Percentiles rank a stretch among this genome's conserved stretches.
phyloP scores from a whole-genome alignment of 2,329 filamentous ascomycete genomes.

The Penicillium digitatum region DNA sequence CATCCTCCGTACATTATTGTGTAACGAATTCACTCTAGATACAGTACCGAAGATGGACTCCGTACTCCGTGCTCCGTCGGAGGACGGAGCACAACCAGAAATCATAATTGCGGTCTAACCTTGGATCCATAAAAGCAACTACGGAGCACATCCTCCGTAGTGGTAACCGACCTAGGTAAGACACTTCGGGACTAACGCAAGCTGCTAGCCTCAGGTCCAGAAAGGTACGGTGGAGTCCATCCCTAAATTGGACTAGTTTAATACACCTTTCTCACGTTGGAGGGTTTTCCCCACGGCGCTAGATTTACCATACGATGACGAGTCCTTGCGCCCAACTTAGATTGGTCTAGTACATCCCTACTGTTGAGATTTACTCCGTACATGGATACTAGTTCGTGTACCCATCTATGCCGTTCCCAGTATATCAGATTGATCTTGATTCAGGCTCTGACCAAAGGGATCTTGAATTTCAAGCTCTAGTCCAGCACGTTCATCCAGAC shows the following conservation, averaged over 20 bases:
- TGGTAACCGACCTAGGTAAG: not conserved
- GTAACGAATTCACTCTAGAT: too few relatives aligned
- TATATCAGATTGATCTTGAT: not conserved
- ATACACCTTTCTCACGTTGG: slow-evolving; percentile 1
- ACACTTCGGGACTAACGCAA: not conserved
- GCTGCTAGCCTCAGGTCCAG: not conserved
- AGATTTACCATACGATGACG: slow-evolving; percentile 7
- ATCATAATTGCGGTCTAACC: too few relatives aligned
- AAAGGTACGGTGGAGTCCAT: not conserved
- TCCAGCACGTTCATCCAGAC: not conserved
- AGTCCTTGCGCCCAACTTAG: slow-evolving; percentile 4
- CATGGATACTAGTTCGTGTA: too few relatives aligned
- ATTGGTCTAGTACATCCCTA: too few relatives aligned
- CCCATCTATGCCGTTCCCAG: too few relatives aligned
- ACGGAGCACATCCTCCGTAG: too few relatives aligned
- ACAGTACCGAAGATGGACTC: too few relatives aligned
- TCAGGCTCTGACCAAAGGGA: not conserved
- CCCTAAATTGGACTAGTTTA: not conserved
- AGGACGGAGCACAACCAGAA: too few relatives aligned
- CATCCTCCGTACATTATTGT: not conserved
- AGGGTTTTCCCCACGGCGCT: slow-evolving; percentile 1
- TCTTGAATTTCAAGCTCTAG: not conserved
- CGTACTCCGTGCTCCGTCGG: too few relatives aligned
- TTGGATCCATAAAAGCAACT: too few relatives aligned
- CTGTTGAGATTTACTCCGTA: too few relatives aligned